phyloP scores from a whole-genome alignment of 2,329 filamentous ascomycete species.

The Atkinsonella hypoxylon region DNA sequence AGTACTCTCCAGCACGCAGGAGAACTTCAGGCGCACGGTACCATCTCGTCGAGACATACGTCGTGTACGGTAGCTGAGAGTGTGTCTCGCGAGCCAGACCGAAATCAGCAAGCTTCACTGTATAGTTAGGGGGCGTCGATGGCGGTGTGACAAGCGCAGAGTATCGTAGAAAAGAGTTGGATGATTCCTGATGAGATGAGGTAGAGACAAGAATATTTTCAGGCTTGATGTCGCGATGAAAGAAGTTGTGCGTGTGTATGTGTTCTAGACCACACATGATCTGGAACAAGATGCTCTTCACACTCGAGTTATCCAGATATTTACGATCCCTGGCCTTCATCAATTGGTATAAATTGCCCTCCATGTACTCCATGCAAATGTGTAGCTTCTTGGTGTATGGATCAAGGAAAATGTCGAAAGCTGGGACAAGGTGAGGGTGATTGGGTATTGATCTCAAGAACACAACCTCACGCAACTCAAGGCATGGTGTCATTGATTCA shows the following conservation, averaged over 20 bases:
- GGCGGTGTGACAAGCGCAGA: constrained; percentile 88
- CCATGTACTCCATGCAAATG: constrained; percentile 99
- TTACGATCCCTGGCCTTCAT: constrained; percentile 99
- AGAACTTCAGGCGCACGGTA: constrained; percentile 95
- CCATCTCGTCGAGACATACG: constrained; percentile 96
- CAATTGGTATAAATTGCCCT: constrained; percentile 94
- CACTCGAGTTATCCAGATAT: constrained; percentile 73
- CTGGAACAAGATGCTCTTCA: constrained; percentile 96
- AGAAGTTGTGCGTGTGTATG: constrained; percentile 94
- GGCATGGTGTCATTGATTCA: constrained; percentile 77
- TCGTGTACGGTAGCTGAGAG: constrained; percentile 92
- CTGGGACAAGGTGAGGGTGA: constrained; percentile 90
- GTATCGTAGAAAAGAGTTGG: constrained; percentile 82
- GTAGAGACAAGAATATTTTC: constrained; percentile 97
- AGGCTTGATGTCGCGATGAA: constrained; percentile 97
- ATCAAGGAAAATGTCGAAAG: constrained; percentile 95
- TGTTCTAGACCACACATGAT: constrained; percentile 94
- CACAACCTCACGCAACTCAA: constrained; percentile 93
- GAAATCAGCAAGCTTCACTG: constrained; percentile 97
- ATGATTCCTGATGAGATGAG: constrained; percentile 68
- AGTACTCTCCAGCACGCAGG: constrained; percentile 88
- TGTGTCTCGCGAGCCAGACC: constrained; percentile 95
- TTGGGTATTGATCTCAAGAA: constrained; percentile 81
- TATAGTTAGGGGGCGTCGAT: constrained; percentile 85
- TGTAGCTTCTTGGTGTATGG: constrained; percentile 93